Evolutionary conservation across 192 early-diverging fungal species (phyloP).

Genomic region (Coemansia sp.): DNA sequence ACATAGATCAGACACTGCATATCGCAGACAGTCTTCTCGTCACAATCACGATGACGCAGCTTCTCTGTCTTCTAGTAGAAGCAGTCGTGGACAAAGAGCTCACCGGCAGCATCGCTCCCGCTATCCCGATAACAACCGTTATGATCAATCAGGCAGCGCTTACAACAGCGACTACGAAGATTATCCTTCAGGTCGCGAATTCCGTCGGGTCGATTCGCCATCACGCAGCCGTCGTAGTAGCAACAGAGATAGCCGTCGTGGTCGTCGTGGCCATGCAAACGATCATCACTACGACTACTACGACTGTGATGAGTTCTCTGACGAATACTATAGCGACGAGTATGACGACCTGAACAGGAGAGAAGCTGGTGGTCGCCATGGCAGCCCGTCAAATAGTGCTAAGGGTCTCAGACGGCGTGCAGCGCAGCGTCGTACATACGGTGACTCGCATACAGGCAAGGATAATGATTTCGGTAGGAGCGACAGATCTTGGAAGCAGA

Average conservation of each 20-base stretch:
- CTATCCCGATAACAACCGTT: background rate
- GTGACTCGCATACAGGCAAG: background rate
- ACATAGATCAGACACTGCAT: conserved; percentile 4
- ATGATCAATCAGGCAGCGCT: conserved; percentile 12
- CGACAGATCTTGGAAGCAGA: background rate
- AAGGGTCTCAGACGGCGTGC: conserved; percentile 1
- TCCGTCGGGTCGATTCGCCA: conserved; percentile 20
- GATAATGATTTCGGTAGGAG: background rate
- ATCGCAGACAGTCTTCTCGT: conserved; percentile 11
- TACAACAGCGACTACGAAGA: conserved; percentile 25
- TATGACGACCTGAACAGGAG: conserved; percentile 26
- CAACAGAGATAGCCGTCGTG: background rate
- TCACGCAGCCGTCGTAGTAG: conserved; percentile 14
- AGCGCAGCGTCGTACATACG: conserved; percentile 7
- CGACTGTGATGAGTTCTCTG: conserved; percentile 35
- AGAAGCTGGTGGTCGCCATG: conserved; percentile 13
- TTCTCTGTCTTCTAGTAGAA: conserved; percentile 18
- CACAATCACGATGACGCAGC: conserved; percentile 14
- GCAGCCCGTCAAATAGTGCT: conserved; percentile 9
- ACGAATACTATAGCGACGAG: conserved; percentile 28
- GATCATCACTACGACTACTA: conserved; percentile 26
- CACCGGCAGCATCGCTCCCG: background rate
- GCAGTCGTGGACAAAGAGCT: conserved; percentile 1
- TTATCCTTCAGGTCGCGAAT: conserved; percentile 11
- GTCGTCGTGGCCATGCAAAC: conserved; percentile 9